Evolutionary conservation across 202 grass and related monocot genomes (phyloP).

Genomic region (Dendrocalamus latiflorus): DNA sequence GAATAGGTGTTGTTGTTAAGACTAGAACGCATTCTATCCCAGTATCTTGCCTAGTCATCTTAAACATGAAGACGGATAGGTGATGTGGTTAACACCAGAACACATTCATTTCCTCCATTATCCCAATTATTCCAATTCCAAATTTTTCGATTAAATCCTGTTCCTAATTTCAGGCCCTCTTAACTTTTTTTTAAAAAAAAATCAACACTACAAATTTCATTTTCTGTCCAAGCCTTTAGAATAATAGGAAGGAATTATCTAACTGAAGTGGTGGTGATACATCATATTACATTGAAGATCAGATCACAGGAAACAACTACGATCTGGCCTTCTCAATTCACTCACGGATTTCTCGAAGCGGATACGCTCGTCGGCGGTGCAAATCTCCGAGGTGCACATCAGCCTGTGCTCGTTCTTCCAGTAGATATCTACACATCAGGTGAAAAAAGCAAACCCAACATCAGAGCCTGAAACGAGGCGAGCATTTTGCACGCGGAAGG

Average conservation of each 20-base stretch:
- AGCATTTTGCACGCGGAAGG: too few relatives aligned
- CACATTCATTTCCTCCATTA: not conserved
- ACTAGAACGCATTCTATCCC: not conserved
- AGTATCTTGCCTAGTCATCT: not conserved
- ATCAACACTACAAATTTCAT: not conserved
- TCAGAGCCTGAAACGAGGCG: too few relatives aligned
- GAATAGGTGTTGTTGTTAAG: not conserved
- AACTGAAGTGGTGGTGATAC: not conserved
- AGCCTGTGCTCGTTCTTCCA: too few relatives aligned
- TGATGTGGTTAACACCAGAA: not conserved
- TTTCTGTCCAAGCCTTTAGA: not conserved
- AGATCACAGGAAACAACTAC: not conserved
- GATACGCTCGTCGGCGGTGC: too few relatives aligned
- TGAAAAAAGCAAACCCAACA: too few relatives aligned
- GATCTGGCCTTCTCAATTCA: not conserved
- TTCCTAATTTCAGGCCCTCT: not conserved
- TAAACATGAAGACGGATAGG: not conserved
- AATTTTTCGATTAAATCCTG: not conserved
- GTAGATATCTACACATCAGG: too few relatives aligned
- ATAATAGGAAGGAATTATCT: not conserved
- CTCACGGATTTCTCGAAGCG: too few relatives aligned
- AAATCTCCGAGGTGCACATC: too few relatives aligned
- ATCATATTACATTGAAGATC: not conserved
- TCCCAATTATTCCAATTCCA: not conserved
- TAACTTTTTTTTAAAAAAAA: not conserved